Conservation (phyloP, 1,284 basidiomycete genomes). For the Boletus chippewaensis region DNA sequence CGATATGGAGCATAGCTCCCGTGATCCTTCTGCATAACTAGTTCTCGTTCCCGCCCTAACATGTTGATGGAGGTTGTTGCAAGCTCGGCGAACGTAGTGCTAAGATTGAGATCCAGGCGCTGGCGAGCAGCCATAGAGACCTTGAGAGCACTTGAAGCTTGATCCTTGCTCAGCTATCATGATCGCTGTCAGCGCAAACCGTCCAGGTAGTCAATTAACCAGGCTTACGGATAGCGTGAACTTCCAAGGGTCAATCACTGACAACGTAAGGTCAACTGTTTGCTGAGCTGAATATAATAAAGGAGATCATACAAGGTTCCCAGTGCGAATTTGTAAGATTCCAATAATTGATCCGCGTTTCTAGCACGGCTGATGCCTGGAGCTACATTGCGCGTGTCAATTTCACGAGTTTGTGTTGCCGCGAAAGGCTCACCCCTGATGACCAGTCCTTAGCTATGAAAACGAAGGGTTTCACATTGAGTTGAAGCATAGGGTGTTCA, state of each 20-base stretch:
- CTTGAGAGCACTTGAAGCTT: constrained; percentile 48
- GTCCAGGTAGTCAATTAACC: not conserved
- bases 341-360: constrained; percentile 89
- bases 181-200: constrained; percentile 11
- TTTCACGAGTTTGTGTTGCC: not conserved
- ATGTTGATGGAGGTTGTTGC: constrained; percentile 70
- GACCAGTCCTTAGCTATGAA: constrained; percentile 91
- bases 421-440: constrained; percentile 57
- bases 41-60: constrained; percentile 70
- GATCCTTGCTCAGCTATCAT: constrained; percentile 49
- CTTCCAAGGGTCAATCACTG: constrained; percentile 96
- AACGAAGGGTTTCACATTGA: constrained; percentile 84
- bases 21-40: constrained; percentile 65
- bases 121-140: constrained; percentile 73
- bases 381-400: constrained; percentile 44
- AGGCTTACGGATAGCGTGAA: constrained; percentile 63
- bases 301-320: constrained; percentile 73
- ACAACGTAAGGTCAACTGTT: not conserved
- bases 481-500: constrained; percentile 90
- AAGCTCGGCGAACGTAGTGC: constrained; percentile 87
- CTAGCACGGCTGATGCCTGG: constrained; percentile 74
- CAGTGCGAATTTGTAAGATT: constrained; percentile 98
- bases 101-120: constrained; percentile 88
- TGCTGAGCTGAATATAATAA: not conserved
- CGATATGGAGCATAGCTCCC: constrained; percentile 92